Percentiles rank a stretch among this genome's conserved stretches.
Evolutionary conservation across 139 green algal species (phyloP).

Genomic region (Haematococcus lacustris): DNA sequence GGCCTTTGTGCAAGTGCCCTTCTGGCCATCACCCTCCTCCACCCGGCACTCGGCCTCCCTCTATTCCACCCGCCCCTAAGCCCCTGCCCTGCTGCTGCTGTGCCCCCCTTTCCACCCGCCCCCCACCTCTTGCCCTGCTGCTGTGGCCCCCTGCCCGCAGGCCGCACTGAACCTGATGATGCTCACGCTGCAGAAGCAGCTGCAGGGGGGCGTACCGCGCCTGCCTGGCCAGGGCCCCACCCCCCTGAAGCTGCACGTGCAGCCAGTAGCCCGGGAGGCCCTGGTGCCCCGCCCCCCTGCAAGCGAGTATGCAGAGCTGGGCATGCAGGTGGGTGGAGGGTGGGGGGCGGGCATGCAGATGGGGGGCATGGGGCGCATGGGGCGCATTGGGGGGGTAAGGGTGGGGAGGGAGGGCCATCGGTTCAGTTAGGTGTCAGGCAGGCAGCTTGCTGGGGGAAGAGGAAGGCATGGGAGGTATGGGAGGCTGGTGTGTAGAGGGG

Average conservation of each 20-base stretch:
- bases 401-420: not conserved
- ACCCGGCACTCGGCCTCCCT: not conserved
- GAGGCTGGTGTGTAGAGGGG: not conserved
- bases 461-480: constrained; percentile 1
- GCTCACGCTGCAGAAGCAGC: constrained; percentile 28
- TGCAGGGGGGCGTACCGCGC: constrained; percentile 22
- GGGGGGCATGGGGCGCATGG: not conserved
- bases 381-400: not conserved
- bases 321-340: not conserved
- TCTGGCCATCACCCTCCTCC: not conserved
- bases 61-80: not conserved
- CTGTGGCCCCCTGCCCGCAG: not conserved
- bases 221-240: constrained; percentile 8
- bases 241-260: constrained; percentile 32
- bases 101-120: not conserved
- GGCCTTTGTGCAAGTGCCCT: not conserved
- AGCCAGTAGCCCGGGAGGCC: constrained; percentile 27
- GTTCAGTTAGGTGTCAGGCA: constrained; percentile 4
- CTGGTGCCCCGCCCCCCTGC: constrained; percentile 57
- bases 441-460: constrained; percentile 1
- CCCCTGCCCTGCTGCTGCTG: not conserved
- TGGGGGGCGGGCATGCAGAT: not conserved
- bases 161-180: constrained; percentile 13
- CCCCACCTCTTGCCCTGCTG: not conserved
- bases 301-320: constrained; percentile 31